Evolutionary conservation across 129 eudicot genomes (phyloP), one percentile per base, ranked within the genome.

Genomic region (Ambrosia trifida): DNA sequence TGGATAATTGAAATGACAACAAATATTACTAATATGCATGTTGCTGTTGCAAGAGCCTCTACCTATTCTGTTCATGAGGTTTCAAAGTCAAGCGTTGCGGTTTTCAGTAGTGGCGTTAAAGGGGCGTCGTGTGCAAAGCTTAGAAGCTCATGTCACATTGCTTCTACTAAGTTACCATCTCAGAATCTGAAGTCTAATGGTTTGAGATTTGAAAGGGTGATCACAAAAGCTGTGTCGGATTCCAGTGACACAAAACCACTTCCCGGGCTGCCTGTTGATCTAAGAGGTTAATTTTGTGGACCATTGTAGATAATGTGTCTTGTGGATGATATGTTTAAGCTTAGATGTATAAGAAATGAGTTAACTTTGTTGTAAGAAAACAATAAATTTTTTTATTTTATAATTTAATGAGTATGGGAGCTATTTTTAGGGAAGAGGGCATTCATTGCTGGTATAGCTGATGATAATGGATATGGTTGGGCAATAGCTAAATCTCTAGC

Each of bases 391-490:
- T n/a, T 2, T 54, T 2, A 3, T 54, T 54, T 54, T 30, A 59
- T 63, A 41, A 40, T 16, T 47, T 49, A 68, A 49, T 59, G 12
- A 31, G 10, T 1, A 1, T 2, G 16, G 9, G 2, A 24, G 38
- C 30, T 64, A 10, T 60, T 56, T 77, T 56, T 84, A 93, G 98
- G 98, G 44, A 93, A 93, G 81, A 87, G 92, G 82, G 98, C 98
- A 50, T 93, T 89, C 78, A 87, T 93, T 75, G 98, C 98, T 64
- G 98, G 98, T 40, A 65, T 89, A 66, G 96, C 98, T 57, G 98
- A 93, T 82, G 98, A 93, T 78, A 93, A 89, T 80, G 98, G 98
- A 35, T 93, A 93, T 80, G 98, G 98, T 45, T 93, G 98, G 98
- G 98, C 98, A 64, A 89, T 93, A 40, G 98, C 98, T 40, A 93